These are phyloP conservation scores for Aeschynomene evenia DNA, from an alignment of 306 rosid species.

Conservation along the genomic window DNA sequence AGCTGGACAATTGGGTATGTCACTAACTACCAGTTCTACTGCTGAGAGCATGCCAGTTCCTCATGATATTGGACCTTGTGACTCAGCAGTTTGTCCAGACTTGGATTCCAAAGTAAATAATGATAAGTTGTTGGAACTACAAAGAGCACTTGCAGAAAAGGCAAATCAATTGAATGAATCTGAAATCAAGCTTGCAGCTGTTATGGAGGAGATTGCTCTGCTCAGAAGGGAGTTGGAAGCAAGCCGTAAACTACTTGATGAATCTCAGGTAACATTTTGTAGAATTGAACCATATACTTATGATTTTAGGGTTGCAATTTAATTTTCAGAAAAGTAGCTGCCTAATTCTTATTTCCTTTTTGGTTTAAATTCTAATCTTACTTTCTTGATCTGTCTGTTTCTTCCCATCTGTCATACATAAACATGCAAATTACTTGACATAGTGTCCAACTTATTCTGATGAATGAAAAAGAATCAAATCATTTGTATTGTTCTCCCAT, in stretches of 20 bases:
- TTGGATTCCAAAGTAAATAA: slow-evolving; percentile 54
- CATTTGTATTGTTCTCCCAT: not conserved
- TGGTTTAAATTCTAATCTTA: not conserved
- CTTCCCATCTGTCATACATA: not conserved
- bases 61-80: slow-evolving; percentile 57
- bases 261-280: slow-evolving; percentile 81
- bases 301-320: slow-evolving; percentile 6
- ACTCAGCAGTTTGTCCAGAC: slow-evolving; percentile 44
- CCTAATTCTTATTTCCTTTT: not conserved
- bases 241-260: slow-evolving; percentile 81
- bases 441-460: slow-evolving; percentile 18
- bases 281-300: slow-evolving; percentile 5
- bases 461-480: not conserved
- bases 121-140: slow-evolving; percentile 64
- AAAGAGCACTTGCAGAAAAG: slow-evolving; percentile 65
- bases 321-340: not conserved
- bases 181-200: slow-evolving; percentile 63
- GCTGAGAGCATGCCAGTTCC: slow-evolving; percentile 89
- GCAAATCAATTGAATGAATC: slow-evolving; percentile 60
- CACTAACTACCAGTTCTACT: slow-evolving; percentile 88
- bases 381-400: not conserved
- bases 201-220: slow-evolving; percentile 65
- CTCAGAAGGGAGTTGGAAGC: slow-evolving; percentile 76
- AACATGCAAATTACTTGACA: slow-evolving; percentile 1
- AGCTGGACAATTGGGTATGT: slow-evolving; percentile 66